A percentile compares a stretch with the other conserved stretches of the same genome.
phyloP scores from a whole-genome alignment of 352 stramenopile species.

The Phytophthora ramorum region DNA sequence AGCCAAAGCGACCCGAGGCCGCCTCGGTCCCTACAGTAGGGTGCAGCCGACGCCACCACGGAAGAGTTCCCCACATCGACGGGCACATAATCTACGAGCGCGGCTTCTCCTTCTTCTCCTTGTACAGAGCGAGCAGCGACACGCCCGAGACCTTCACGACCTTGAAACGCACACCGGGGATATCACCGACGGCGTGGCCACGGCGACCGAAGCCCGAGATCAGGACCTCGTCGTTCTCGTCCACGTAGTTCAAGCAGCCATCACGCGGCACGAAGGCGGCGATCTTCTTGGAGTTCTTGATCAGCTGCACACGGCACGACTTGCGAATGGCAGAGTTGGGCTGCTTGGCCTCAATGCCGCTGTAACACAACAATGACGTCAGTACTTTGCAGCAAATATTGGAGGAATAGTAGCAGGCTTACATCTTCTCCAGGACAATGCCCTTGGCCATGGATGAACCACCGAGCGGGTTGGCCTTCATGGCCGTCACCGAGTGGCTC shows the following conservation, averaged over 20 bases:
- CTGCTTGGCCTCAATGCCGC: slow-evolving; percentile 99
- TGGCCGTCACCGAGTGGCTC: slow-evolving; percentile 98
- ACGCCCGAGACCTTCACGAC: slow-evolving; percentile 99
- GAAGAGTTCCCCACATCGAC: slow-evolving; percentile 12
- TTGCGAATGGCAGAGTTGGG: slow-evolving; percentile 99
- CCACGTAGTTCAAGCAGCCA: slow-evolving; percentile 99
- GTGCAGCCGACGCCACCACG: slow-evolving; percentile 13
- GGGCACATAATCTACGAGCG: slow-evolving; percentile 95
- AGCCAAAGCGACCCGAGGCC: not conserved
- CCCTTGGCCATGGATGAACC: slow-evolving; percentile 99
- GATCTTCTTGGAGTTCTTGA: slow-evolving; percentile 99
- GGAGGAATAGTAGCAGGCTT: too few relatives aligned
- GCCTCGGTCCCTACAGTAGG: not conserved
- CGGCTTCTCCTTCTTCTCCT: slow-evolving; percentile 99
- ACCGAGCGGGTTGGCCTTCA: slow-evolving; percentile 99
- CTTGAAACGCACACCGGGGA: slow-evolving; percentile 99
- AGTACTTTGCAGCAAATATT: too few relatives aligned
- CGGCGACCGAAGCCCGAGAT: slow-evolving; percentile 99
- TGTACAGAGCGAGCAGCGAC: slow-evolving; percentile 99
- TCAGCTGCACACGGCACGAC: slow-evolving; percentile 99
- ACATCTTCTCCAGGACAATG: slow-evolving; percentile 99
- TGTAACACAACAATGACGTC: too few relatives aligned
- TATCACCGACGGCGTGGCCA: slow-evolving; percentile 99
- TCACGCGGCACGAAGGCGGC: slow-evolving; percentile 99
- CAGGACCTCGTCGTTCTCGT: slow-evolving; percentile 99